These are phyloP conservation scores for Aspergillus bombycis DNA, from an alignment of 2,329 filamentous ascomycete species.

Conservation along the genomic window DNA sequence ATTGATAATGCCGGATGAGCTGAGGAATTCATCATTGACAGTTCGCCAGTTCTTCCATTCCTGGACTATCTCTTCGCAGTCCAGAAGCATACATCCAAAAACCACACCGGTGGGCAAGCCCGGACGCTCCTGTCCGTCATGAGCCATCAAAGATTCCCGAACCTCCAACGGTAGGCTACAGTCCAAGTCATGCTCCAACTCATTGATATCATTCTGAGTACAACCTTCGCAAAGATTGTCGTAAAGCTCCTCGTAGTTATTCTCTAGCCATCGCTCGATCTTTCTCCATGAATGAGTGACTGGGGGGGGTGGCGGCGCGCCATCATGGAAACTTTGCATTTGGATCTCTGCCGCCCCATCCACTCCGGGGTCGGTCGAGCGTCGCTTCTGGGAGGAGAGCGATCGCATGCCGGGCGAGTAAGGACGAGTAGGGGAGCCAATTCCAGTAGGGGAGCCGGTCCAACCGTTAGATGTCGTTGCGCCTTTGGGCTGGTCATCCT, in stretches of 20 bases:
- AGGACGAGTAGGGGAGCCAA: constrained; percentile 66
- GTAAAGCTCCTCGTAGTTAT: constrained; percentile 90
- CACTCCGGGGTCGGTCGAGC: constrained; percentile 63
- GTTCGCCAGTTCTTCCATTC: constrained; percentile 97
- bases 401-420: constrained; percentile 92
- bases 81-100: constrained; percentile 91
- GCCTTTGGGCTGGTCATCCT: constrained; percentile 66
- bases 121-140: constrained; percentile 96
- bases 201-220: constrained; percentile 93
- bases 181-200: constrained; percentile 93
- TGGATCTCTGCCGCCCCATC: constrained; percentile 84
- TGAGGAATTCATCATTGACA: constrained; percentile 87
- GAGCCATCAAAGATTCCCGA: constrained; percentile 83
- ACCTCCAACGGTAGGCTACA: constrained; percentile 92
- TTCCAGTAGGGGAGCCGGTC: constrained; percentile 58
- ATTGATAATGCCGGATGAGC: constrained; percentile 56
- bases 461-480: constrained; percentile 64
- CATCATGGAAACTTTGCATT: constrained; percentile 94
- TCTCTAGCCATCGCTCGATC: constrained; percentile 92
- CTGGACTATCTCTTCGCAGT: constrained; percentile 97
- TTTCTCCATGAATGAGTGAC: constrained; percentile 88
- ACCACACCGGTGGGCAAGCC: constrained; percentile 89
- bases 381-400: constrained; percentile 66
- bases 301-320: constrained; percentile 85
- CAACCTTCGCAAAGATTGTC: constrained; percentile 93